These are phyloP conservation scores for Trichoderma koningiopsis DNA, from an alignment of 2,329 filamentous ascomycete genomes.

Conservation along the genomic window DNA sequence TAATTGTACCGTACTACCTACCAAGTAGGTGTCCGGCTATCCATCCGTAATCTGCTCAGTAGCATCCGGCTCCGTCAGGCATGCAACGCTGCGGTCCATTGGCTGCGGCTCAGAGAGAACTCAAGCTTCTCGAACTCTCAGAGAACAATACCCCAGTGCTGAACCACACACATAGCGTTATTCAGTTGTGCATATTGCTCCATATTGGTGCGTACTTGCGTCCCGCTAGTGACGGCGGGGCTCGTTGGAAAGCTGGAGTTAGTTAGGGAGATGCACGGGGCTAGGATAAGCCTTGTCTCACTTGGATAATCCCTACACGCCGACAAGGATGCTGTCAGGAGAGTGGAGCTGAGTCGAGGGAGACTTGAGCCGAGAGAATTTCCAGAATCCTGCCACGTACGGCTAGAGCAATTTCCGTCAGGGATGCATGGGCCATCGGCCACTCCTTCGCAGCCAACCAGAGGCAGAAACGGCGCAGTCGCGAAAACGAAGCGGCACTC, in stretches of 20 bases:
- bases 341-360: conserved; percentile 14
- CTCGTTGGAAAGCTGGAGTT: conserved; percentile 21
- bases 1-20: neutral
- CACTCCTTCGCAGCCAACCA: conserved; percentile 36
- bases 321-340: conserved; percentile 19
- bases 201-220: conserved; percentile 1
- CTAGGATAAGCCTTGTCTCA: conserved; percentile 19
- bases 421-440: conserved; percentile 34
- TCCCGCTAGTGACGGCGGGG: conserved; percentile 9
- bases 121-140: conserved; percentile 24
- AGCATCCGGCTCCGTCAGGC: conserved; percentile 1
- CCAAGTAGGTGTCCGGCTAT: neutral
- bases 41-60: neutral
- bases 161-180: neutral
- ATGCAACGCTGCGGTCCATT: conserved; percentile 3
- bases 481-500: conserved; percentile 12
- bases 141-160: conserved; percentile 21
- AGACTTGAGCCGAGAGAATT: conserved; percentile 30
- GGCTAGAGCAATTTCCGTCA: conserved; percentile 34
- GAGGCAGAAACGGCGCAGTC: conserved; percentile 9
- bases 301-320: neutral
- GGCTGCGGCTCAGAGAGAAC: neutral
- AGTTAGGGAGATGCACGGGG: conserved; percentile 22
- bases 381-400: conserved; percentile 42
- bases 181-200: conserved; percentile 6